Evolutionary conservation across 2,329 filamentous ascomycete genomes (phyloP).

Genomic region (Pseudogymnoascus verrucosus): DNA sequence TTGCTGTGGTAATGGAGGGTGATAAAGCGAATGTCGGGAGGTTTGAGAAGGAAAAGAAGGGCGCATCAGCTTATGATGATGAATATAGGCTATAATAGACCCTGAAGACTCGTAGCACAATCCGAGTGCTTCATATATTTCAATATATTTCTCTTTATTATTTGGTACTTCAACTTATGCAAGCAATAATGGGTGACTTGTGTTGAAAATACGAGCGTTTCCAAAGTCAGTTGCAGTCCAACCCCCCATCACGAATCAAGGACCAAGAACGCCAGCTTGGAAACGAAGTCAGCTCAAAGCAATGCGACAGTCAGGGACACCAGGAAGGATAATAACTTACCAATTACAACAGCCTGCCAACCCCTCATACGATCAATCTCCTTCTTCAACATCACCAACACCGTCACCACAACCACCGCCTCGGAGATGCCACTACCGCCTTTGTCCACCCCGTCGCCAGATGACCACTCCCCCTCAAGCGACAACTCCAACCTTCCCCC

Average conservation of each 20-base stretch:
- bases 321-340: slow-evolving; percentile 7
- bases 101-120: background rate
- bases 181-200: background rate
- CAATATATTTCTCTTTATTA: background rate
- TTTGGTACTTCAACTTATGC: background rate
- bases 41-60: background rate
- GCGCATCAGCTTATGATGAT: background rate
- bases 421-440: slow-evolving; percentile 35
- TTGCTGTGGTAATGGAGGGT: slow-evolving; percentile 5
- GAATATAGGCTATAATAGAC: background rate
- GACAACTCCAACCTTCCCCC: slow-evolving; percentile 42
- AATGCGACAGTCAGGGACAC: background rate
- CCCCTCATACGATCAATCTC: slow-evolving; percentile 48
- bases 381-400: slow-evolving; percentile 55
- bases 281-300: background rate
- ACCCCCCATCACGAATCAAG: background rate
- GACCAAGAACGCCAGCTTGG: background rate
- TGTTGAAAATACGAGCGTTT: background rate
- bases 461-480: slow-evolving; percentile 29
- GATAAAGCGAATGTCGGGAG: background rate
- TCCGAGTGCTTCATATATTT: background rate
- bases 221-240: background rate
- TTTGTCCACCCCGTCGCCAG: slow-evolving; percentile 27
- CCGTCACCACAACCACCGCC: slow-evolving; percentile 49
- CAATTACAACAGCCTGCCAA: slow-evolving; percentile 42